A percentile compares a stretch with the other conserved stretches of the same genome.
Evolutionary conservation across 2,329 filamentous ascomycete genomes (phyloP).

Genomic region (Cercospora brassicicola): DNA sequence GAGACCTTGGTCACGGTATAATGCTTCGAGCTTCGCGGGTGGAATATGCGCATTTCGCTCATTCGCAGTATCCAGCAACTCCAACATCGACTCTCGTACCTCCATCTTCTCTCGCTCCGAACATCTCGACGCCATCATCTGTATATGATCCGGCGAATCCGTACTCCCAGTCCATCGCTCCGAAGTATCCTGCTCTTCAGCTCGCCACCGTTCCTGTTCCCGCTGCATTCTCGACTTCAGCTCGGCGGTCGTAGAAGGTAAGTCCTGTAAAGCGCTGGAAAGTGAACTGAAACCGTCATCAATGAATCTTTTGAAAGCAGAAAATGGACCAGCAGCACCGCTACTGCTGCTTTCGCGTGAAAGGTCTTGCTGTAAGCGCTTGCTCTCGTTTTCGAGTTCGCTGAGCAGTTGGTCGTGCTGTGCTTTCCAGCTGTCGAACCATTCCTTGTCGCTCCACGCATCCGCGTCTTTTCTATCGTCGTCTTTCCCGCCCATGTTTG

Average conservation of each 20-base stretch:
- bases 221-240: constrained; percentile 30
- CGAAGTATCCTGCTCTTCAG: constrained; percentile 32
- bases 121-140: constrained; percentile 22
- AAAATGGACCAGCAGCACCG: constrained; percentile 52
- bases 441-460: constrained; percentile 14
- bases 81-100: constrained; percentile 22
- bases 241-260: constrained; percentile 50
- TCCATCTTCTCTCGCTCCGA: constrained; percentile 23
- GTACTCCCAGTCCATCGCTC: constrained; percentile 32
- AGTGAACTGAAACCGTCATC: constrained; percentile 59
- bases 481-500: constrained; percentile 19
- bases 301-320: constrained; percentile 61
- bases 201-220: constrained; percentile 25
- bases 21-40: constrained; percentile 28
- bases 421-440: constrained; percentile 15
- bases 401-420: constrained; percentile 20
- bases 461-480: constrained; percentile 15
- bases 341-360: not conserved
- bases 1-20: constrained; percentile 33
- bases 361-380: constrained; percentile 13
- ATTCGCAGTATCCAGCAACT: constrained; percentile 31
- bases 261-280: constrained; percentile 46
- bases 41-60: constrained; percentile 31
- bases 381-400: constrained; percentile 17
- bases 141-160: constrained; percentile 28